phyloP scores from a whole-genome alignment of 2,329 filamentous ascomycete genomes.

The Colletotrichum limetticola region DNA sequence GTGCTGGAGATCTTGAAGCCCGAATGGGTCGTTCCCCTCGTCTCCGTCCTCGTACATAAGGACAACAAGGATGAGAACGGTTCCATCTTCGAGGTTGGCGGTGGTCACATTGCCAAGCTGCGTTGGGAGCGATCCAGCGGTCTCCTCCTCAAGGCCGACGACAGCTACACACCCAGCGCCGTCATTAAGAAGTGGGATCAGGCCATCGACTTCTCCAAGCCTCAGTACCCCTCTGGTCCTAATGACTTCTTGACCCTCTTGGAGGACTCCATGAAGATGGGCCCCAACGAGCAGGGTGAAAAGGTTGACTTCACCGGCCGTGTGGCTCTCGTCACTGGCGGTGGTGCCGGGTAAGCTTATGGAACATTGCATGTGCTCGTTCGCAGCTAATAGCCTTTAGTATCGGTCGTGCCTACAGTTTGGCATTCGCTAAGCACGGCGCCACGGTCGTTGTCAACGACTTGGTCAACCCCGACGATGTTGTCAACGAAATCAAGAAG shows the following conservation, averaged over 20 bases:
- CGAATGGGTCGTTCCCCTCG: conserved; percentile 94
- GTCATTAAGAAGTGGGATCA: conserved; percentile 90
- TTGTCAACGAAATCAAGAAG: conserved; percentile 93
- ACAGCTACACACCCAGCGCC: conserved; percentile 86
- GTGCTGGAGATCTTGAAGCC: conserved; percentile 87
- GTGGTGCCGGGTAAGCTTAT: conserved; percentile 75
- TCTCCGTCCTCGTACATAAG: conserved; percentile 88
- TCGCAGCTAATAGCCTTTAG: conserved; percentile 49
- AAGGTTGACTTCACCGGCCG: conserved; percentile 85
- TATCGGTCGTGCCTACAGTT: conserved; percentile 89
- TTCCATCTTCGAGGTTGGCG: conserved; percentile 92
- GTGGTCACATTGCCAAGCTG: conserved; percentile 90
- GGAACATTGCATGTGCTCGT: conserved; percentile 1
- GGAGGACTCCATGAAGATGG: conserved; percentile 83
- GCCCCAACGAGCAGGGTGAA: conserved; percentile 76
- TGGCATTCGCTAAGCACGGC: conserved; percentile 87
- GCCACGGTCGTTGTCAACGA: conserved; percentile 95
- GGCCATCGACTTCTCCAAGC: conserved; percentile 85
- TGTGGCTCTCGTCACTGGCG: conserved; percentile 88
- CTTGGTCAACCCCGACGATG: conserved; percentile 88
- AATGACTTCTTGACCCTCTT: conserved; percentile 90
- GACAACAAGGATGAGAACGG: conserved; percentile 86
- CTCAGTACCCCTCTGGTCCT: conserved; percentile 84
- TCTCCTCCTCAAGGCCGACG: conserved; percentile 88
- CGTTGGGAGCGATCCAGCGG: conserved; percentile 95